Base-by-base conservation (phyloP, 2,329 filamentous ascomycete species). In the Exophiala bonariae region DNA sequence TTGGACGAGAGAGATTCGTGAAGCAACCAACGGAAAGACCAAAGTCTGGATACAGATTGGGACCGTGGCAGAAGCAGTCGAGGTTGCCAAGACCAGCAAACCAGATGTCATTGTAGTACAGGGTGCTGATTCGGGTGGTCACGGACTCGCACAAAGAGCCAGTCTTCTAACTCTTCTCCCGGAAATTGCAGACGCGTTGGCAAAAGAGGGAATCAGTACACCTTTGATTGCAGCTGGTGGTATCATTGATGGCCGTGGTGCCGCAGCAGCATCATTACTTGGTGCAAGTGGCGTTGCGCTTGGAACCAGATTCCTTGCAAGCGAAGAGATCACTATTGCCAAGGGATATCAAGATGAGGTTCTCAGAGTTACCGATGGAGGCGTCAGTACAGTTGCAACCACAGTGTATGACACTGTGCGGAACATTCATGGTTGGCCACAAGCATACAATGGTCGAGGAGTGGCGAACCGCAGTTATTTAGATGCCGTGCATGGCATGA, bases 291-390 rank as follows among this genome's bases (percentile, higher is more conserved):
- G 79, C 0, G 72, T 76, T 0, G 79, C 73, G 0, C 73, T 87
- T 70, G 85, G 85, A 0, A 87, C 84, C 1, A 72, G 82, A 6
- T 82, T 85, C 47, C 72, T 87, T 1, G 81, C 80, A 1, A 61
- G 66, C 3, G 55, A 59, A 0, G 77, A 81, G 59, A 72, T 75
- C 2, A 67, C 64, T 22, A 70, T 82, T 19, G 59, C 74, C 1
- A 63, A 63, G 30, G 78, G 77, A 0, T 81, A 81, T 54, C 68
- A 67, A 53, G 52, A 71, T 13, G 76, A 75, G 44, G 65, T 81
- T 0, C 44, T 81, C 1, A 59, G 68, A 4, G 73, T 72, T 1
- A 64, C 51, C 1, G 79, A 82, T 59, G 79, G 79, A 1, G 79
- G 78, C 0, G 61, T 70, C 22, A 71, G 54, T 20, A 82, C 78